A percentile compares a stretch with the other conserved stretches of the same genome.
These are phyloP conservation scores for Adiantum capillusveneris DNA, from an alignment of 75 land plant species.

Conservation along the genomic window DNA sequence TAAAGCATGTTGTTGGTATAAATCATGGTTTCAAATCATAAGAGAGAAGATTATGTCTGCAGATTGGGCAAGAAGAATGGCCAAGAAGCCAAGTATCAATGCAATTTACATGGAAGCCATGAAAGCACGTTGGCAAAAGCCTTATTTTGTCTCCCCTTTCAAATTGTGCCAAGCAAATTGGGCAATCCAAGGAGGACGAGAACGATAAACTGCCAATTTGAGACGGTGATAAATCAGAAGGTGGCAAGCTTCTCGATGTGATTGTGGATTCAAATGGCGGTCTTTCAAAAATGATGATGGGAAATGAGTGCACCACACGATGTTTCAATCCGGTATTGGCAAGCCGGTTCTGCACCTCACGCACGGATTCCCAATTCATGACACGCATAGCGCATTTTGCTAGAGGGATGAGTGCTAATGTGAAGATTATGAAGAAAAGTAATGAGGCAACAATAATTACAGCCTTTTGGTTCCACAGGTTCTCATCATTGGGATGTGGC, in stretches of 20 bases:
- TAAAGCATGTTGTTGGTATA: too few relatives aligned
- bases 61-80: slow-evolving; percentile 53
- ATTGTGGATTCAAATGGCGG: neutral
- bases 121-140: slow-evolving; percentile 55
- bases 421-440: slow-evolving; percentile 19
- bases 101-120: slow-evolving; percentile 58
- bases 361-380: slow-evolving; percentile 1
- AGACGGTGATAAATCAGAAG: neutral
- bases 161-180: slow-evolving; percentile 53
- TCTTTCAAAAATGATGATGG: slow-evolving; percentile 1
- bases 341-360: slow-evolving; percentile 18
- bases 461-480: slow-evolving; percentile 16
- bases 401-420: slow-evolving; percentile 16
- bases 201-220: neutral
- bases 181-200: slow-evolving; percentile 17
- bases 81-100: slow-evolving; percentile 59
- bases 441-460: slow-evolving; percentile 17
- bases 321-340: slow-evolving; percentile 23
- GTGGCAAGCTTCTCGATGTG: neutral
- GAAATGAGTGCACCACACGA: slow-evolving; percentile 6
- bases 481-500: neutral
- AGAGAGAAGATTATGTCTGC: slow-evolving; percentile 25
- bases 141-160: slow-evolving; percentile 44
- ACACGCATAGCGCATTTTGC: slow-evolving; percentile 14
- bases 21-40: too few relatives aligned